Evolutionary conservation across 768 basidiomycete genomes (phyloP).

Genomic region (Agaricus sinodeliciosus): DNA sequence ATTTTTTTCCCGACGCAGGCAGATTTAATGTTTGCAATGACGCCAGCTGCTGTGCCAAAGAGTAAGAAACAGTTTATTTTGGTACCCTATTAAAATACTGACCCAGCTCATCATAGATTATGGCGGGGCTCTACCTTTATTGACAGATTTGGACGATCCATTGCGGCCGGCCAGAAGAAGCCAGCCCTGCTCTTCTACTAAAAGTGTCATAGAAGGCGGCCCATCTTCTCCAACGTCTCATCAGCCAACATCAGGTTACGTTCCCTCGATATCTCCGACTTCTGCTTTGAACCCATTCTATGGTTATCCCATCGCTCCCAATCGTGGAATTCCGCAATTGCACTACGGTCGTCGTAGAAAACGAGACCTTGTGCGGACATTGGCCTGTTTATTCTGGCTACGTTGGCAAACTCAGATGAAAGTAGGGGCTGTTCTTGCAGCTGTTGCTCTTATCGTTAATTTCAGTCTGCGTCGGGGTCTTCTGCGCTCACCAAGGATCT

Average conservation of each 20-base stretch:
- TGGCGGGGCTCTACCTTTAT: slow-evolving; percentile 52
- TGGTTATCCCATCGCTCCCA: slow-evolving; percentile 52
- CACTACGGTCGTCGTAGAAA: slow-evolving; percentile 61
- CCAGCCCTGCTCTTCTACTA: slow-evolving; percentile 10
- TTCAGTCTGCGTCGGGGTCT: slow-evolving; percentile 16
- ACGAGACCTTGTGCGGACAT: slow-evolving; percentile 58
- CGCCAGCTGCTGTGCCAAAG: slow-evolving; percentile 46
- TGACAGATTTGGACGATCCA: slow-evolving; percentile 46
- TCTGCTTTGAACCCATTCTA: slow-evolving; percentile 69
- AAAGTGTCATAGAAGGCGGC: slow-evolving; percentile 10
- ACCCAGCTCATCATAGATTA: slow-evolving; percentile 43
- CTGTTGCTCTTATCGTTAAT: slow-evolving; percentile 22
- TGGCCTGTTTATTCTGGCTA: slow-evolving; percentile 58
- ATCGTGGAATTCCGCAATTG: slow-evolving; percentile 31
- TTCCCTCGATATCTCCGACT: slow-evolving; percentile 40
- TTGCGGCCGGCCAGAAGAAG: slow-evolving; percentile 23
- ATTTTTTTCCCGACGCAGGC: slow-evolving; percentile 59
- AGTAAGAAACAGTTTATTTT: slow-evolving; percentile 31
- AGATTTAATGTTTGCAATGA: slow-evolving; percentile 51
- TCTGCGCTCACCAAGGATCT: slow-evolving; percentile 14
- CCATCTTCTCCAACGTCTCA: slow-evolving; percentile 10
- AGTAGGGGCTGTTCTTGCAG: slow-evolving; percentile 24
- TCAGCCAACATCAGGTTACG: slow-evolving; percentile 15
- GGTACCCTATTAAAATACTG: slow-evolving; percentile 13
- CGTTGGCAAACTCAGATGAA: slow-evolving; percentile 49